Base-by-base conservation (phyloP, 176 grass and related monocot species). In the Thalia dealbata region DNA sequence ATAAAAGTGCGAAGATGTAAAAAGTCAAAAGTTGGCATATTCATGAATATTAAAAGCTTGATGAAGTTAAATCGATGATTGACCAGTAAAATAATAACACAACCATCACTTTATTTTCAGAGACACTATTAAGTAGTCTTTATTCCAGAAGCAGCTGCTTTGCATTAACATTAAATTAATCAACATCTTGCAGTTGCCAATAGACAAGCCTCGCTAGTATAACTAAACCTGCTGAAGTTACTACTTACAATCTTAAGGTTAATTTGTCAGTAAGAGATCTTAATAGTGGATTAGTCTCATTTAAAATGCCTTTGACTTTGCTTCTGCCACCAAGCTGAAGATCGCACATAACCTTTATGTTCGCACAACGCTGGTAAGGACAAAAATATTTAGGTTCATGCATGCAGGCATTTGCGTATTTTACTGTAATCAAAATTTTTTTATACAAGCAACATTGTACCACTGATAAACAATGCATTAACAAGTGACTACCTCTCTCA, bases 401-500 rank as follows among this genome's bases (percentile, higher is more conserved):
- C 59, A 26, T 62, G 59, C 22, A 28, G 10, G 21, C 7, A 11
- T 63, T 14, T n/a, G 25, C 19, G 19, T 44, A 30, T 43, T 43
- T 43, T 13, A 1, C 12, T 43, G n/a, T 44, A 16, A 68, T 16
- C 18, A 44, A 19, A 13, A 23, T 0, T 43, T 68, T 68, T 22
- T 14, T 32, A 1, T 66, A 2, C 68, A 78, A 61, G 25, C 27
- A 78, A 48, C 29, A 29, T 10, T 52, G 16, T 71, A 43, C 52
- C 45, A 66, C n/a, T 10, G 32, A 38, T 3, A 29, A 14, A 58
- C 12, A 66, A 80, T 12, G 59, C 18, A 52, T 3, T 27, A 23
- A 65, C 28, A 14, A 76, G 16, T 58, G 14, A 71, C 26, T 88
- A 99, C 95, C 95, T 95, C 95, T 99, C 77, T 99, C 95, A 50